Conservation (phyloP, 495 filamentous ascomycete species). For the Podospora bellae-mahoneyi region DNA sequence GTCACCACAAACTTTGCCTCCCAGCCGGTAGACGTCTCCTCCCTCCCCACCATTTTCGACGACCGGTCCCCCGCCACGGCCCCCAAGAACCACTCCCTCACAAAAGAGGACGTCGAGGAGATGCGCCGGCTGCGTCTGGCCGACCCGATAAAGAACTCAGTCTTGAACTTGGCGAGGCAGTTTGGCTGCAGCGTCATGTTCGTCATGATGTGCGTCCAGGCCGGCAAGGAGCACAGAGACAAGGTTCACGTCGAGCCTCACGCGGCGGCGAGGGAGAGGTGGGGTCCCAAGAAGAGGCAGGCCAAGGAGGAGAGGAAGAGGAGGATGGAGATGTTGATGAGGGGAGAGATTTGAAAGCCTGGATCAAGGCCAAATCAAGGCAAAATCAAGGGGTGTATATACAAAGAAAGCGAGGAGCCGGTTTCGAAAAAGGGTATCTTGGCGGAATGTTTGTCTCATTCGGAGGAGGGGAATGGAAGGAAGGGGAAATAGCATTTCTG, state of each 20-base stretch:
- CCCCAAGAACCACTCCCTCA: constrained; percentile 63
- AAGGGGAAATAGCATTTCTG: background rate
- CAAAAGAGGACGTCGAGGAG: constrained; percentile 67
- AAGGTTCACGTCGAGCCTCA: constrained; percentile 67
- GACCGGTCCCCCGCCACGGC: background rate
- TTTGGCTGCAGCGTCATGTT: constrained; percentile 78
- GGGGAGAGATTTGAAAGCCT: constrained; percentile 43
- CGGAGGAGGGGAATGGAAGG: no score
- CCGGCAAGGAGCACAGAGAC: constrained; percentile 37
- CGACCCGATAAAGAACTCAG: constrained; percentile 72
- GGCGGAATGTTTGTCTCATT: background rate
- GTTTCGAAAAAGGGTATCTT: background rate
- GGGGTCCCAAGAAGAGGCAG: constrained; percentile 5
- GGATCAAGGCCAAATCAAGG: no score
- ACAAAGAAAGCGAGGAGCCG: background rate
- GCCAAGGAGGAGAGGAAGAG: constrained; percentile 60
- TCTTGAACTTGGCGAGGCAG: constrained; percentile 62
- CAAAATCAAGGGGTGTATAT: background rate
- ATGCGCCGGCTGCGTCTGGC: constrained; percentile 64
- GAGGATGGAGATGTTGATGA: constrained; percentile 58
- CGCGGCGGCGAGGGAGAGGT: constrained; percentile 58
- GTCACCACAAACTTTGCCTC: constrained; percentile 9
- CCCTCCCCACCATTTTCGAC: constrained; percentile 13
- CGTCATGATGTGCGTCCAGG: constrained; percentile 55
- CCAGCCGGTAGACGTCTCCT: constrained; percentile 9